These are phyloP conservation scores for Elsinoe arachidis DNA, from an alignment of 2,329 filamentous ascomycete genomes.

Conservation along the genomic window DNA sequence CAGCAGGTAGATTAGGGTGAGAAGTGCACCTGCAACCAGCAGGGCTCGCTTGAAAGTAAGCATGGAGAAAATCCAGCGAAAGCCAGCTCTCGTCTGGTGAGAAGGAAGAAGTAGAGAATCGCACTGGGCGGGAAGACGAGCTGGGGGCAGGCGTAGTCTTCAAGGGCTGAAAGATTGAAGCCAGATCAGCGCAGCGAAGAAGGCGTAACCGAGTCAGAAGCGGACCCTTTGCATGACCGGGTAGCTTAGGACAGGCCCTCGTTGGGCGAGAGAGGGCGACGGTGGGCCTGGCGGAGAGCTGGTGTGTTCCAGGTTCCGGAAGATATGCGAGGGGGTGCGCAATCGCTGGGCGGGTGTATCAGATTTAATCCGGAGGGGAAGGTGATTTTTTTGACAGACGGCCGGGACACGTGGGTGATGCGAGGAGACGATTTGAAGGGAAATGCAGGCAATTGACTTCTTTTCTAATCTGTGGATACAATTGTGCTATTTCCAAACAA, in stretches of 20 bases:
- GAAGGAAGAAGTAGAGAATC: not conserved
- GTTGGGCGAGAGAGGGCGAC: not conserved
- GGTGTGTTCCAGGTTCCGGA: constrained; percentile 2
- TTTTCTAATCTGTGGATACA: not conserved
- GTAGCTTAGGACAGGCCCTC: not conserved
- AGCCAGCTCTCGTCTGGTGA: constrained; percentile 11
- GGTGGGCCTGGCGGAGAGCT: not conserved
- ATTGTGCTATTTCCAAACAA: not conserved
- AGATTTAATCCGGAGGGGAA: not conserved
- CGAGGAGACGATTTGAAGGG: not conserved
- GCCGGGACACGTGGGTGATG: not conserved
- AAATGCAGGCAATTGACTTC: not conserved
- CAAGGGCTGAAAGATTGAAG: not conserved
- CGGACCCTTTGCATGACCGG: not conserved
- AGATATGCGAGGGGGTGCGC: not conserved
- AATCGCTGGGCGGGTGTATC: not conserved
- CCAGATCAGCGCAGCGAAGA: not conserved
- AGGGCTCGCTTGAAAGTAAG: constrained; percentile 70
- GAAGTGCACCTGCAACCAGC: constrained; percentile 58
- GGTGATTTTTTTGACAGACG: not conserved
- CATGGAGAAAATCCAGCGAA: constrained; percentile 43
- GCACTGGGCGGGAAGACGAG: not conserved
- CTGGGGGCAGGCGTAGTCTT: not conserved
- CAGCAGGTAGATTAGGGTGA: constrained; percentile 62
- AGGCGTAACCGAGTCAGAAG: constrained; percentile 6